Percentiles rank a stretch among this genome's conserved stretches.
These are phyloP conservation scores for Ophiostoma pallidulum DNA, from an alignment of 2,329 filamentous ascomycete genomes.

Conservation along the genomic window DNA sequence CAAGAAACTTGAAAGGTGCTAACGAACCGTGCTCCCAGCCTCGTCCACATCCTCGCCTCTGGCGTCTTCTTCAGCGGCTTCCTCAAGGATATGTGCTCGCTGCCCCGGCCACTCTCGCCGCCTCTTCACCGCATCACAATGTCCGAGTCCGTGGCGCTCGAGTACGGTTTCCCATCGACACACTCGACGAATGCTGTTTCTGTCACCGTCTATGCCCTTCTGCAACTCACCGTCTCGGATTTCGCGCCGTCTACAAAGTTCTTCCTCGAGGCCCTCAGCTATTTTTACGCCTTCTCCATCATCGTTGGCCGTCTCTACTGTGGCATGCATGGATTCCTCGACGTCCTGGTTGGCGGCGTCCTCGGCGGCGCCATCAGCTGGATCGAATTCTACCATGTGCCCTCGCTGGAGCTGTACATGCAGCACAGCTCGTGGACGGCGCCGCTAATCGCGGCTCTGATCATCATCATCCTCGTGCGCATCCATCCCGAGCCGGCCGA, in stretches of 20 bases:
- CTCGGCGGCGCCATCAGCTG: constrained; percentile 60
- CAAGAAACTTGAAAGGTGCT: background rate
- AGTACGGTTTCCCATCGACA: constrained; percentile 95
- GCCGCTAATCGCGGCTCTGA: constrained; percentile 51
- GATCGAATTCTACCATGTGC: constrained; percentile 51
- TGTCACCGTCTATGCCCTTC: constrained; percentile 69
- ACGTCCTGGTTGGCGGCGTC: constrained; percentile 71
- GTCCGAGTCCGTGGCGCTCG: constrained; percentile 88
- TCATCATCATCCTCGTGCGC: constrained; percentile 68
- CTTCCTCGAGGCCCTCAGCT: constrained; percentile 58
- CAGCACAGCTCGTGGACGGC: constrained; percentile 54
- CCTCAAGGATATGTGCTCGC: constrained; percentile 85
- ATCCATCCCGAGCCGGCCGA: constrained; percentile 94
- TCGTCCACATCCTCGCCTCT: constrained; percentile 65
- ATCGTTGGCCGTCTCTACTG: constrained; percentile 88
- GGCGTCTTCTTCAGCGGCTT: constrained; percentile 87
- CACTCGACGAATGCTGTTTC: constrained; percentile 96
- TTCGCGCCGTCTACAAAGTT: constrained; percentile 50
- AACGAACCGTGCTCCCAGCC: constrained; percentile 28
- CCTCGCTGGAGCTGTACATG: constrained; percentile 61
- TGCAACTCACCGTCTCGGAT: constrained; percentile 58
- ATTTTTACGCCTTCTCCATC: constrained; percentile 83
- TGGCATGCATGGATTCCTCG: constrained; percentile 96
- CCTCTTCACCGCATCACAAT: constrained; percentile 92
- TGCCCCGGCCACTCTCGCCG: constrained; percentile 84